These are phyloP conservation scores for Bipolaris victoriae DNA, from an alignment of 2,329 filamentous ascomycete genomes.

Conservation along the genomic window DNA sequence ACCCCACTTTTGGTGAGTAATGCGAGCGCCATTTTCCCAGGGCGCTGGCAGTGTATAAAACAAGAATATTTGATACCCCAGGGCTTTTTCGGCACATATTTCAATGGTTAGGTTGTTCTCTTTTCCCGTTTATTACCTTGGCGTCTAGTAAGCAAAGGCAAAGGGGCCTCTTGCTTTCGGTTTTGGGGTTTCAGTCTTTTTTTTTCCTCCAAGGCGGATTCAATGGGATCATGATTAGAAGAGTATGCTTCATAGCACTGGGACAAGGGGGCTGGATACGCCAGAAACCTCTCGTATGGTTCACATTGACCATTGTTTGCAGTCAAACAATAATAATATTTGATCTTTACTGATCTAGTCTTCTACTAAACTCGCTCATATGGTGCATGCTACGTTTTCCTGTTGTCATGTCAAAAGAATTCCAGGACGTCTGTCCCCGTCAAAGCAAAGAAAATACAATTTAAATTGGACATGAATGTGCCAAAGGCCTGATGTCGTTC, in stretches of 20 bases:
- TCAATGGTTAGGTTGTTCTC: not conserved
- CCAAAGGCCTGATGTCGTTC: conserved; percentile 32
- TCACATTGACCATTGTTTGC: not conserved
- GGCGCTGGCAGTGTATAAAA: conserved; percentile 6
- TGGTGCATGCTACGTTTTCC: not conserved
- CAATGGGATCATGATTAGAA: conserved; percentile 3
- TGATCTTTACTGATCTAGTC: not conserved
- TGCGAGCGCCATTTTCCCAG: not conserved
- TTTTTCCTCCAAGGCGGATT: conserved; percentile 1
- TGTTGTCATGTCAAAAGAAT: not conserved
- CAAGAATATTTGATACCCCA: conserved; percentile 15
- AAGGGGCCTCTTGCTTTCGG: not conserved
- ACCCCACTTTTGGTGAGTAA: conserved; percentile 16
- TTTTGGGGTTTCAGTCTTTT: not conserved
- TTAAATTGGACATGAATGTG: conserved; percentile 23
- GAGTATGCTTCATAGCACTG: conserved; percentile 8
- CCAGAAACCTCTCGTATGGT: not conserved
- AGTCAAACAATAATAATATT: not conserved
- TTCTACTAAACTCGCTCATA: not conserved
- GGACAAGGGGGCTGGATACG: conserved; percentile 6
- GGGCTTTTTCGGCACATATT: conserved; percentile 1
- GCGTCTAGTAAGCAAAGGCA: not conserved
- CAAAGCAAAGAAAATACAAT: not conserved
- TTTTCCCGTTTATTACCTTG: not conserved
- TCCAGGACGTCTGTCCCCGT: no score